phyloP scores from a whole-genome alignment of 176 grass and related monocot species.

The Juncus inflexus region DNA sequence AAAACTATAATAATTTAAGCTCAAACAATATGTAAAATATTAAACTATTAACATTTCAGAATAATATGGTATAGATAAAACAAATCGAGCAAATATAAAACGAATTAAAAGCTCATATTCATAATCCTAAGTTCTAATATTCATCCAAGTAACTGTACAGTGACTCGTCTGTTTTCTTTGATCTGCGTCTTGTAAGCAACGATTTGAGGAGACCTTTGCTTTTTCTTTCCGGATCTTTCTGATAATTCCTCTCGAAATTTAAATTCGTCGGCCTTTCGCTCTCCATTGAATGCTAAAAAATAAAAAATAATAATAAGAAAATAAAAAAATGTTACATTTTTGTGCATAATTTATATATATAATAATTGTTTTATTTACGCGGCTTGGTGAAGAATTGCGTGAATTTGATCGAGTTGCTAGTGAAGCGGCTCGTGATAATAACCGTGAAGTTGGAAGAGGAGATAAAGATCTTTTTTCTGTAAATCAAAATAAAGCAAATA shows the following conservation, averaged over 20 bases:
- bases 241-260: constrained; percentile 36
- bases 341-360: neutral
- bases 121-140: constrained; percentile 40
- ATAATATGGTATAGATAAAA: constrained; percentile 3
- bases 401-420: constrained; percentile 44
- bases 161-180: constrained; percentile 59
- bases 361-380: constrained; percentile 10
- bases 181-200: constrained; percentile 63
- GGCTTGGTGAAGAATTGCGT: constrained; percentile 23
- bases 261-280: constrained; percentile 47
- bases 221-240: constrained; percentile 54
- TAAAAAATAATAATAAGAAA: neutral
- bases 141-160: constrained; percentile 95
- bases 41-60: constrained; percentile 25
- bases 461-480: constrained; percentile 65
- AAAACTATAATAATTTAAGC: too few species aligned
- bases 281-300: constrained; percentile 28
- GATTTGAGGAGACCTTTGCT: constrained; percentile 72
- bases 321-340: neutral
- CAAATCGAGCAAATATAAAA: neutral
- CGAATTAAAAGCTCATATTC: neutral
- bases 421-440: constrained; percentile 53
- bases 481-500: constrained; percentile 15
- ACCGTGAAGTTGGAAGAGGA: constrained; percentile 49
- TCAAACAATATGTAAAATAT: neutral